Evolutionary conservation across 345 rosid genomes (phyloP), one percentile per base, ranked within the genome.

Genomic region (Aegle marmelos): DNA sequence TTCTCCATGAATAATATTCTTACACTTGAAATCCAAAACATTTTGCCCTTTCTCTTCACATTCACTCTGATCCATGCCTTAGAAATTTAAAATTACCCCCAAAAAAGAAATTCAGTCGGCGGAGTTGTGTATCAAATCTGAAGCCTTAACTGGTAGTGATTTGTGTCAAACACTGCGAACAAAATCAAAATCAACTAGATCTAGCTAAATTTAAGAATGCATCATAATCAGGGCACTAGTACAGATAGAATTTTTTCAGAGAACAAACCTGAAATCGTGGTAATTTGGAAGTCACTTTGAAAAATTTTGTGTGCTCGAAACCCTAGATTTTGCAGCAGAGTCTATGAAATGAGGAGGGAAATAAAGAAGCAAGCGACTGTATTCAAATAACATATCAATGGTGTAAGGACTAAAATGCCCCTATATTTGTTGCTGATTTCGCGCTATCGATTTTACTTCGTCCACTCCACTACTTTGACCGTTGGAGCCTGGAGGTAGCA

Each of bases 21-120:
- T 34, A 69, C 56, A 39, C 67, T 75, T 28, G 17, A 45, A 70
- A 27, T 78, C 82, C 57, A 74, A 41, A 13, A 45, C 69, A 39
- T 16, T 56, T 39, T 41, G 72, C 19, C 61, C 70, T 11, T 25
- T 59, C 66, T 64, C 78, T 30, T 54, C 82, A 37, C 61, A 33
- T 61, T 78, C 48, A 10, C 59, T 67, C 53, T 70, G 75, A 70
- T 84, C 85, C 89, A 86, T 86, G n/a, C 41, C 50, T 64, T 24
- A 73, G 59, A 16, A 65, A 13, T 30, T 16, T 16, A 36, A 41
- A 19, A 64, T 9, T 3, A n/a, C 62, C 62, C 19, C 2, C n/a
- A 33, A 33, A 54, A 54, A 9, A 39, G 2, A 45, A 13, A 11
- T 17, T 2, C 16, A 11, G 13, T 41, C 50, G 50, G 25, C 27